Percentiles rank a stretch among this genome's conserved stretches.
Evolutionary conservation across 1,284 basidiomycete species (phyloP).

Genomic region (Malassezia sp.): DNA sequence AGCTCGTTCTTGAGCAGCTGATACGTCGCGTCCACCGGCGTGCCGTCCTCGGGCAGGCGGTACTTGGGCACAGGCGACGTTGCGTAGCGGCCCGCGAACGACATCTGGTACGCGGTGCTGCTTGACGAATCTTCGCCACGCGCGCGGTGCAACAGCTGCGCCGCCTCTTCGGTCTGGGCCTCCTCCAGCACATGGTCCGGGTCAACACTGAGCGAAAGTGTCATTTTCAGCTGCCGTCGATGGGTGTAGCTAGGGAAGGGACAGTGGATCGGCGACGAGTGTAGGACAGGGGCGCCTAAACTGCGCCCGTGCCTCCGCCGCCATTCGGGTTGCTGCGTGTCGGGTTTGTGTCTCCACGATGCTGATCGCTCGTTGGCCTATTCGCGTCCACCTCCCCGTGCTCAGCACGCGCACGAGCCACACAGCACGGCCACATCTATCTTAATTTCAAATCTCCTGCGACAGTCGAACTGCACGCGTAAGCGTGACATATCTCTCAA

Average conservation of each 20-base stretch:
- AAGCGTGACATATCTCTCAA: too few species aligned
- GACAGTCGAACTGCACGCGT: too few species aligned
- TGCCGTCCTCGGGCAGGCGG: conserved; percentile 47
- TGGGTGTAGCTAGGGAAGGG: too few species aligned
- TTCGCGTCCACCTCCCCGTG: too few species aligned
- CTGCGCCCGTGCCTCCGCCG: neutral
- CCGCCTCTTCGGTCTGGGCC: conserved; percentile 31
- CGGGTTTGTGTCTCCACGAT: neutral
- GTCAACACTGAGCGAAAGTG: conserved; percentile 39
- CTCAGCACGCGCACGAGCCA: too few species aligned
- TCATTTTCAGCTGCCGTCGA: too few species aligned
- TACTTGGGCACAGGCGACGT: conserved; percentile 47
- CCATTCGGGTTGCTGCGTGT: neutral
- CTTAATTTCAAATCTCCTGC: too few species aligned
- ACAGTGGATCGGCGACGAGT: too few species aligned
- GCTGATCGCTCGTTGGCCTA: neutral
- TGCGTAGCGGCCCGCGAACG: conserved; percentile 35
- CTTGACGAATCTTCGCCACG: conserved; percentile 1
- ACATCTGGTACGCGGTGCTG: conserved; percentile 12
- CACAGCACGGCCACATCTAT: too few species aligned
- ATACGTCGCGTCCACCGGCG: conserved; percentile 47
- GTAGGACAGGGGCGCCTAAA: neutral
- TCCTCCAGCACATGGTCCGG: conserved; percentile 31
- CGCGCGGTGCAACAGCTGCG: conserved; percentile 20
- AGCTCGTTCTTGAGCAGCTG: conserved; percentile 60